These are phyloP conservation scores for Vachellia pachyceras DNA, from an alignment of 306 rosid species.

Conservation along the genomic window DNA sequence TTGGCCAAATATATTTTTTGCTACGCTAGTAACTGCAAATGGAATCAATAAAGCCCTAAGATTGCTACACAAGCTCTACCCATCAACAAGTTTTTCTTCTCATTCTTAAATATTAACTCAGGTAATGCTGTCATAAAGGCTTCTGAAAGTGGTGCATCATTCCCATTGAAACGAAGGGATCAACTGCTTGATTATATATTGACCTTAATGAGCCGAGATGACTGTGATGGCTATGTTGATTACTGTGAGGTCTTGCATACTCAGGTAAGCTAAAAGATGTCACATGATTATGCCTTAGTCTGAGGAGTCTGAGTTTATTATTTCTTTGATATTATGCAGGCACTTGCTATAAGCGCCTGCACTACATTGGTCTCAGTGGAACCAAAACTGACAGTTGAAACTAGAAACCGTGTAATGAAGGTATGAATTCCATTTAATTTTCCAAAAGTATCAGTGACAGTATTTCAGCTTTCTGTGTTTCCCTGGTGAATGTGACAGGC, in stretches of 20 bases:
- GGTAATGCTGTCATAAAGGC: conserved; percentile 97
- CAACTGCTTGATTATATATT: conserved; percentile 84
- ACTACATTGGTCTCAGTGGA: conserved; percentile 95
- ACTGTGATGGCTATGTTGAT: conserved; percentile 76
- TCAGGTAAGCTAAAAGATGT: conserved; percentile 62
- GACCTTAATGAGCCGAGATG: conserved; percentile 94
- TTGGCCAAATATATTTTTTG: neutral
- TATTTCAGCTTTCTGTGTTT: conserved; percentile 35
- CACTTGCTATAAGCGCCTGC: conserved; percentile 96
- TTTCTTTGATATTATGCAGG: conserved; percentile 53
- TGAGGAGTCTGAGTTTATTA: conserved; percentile 28
- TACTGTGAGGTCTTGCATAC: conserved; percentile 80
- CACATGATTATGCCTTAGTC: conserved; percentile 29
- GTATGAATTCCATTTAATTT: conserved; percentile 50
- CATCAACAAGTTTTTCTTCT: neutral
- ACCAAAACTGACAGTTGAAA: conserved; percentile 92
- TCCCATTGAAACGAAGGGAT: conserved; percentile 94
- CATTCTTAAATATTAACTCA: conserved; percentile 32
- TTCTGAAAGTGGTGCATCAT: conserved; percentile 85
- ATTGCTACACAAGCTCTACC: neutral
- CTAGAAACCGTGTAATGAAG: conserved; percentile 92
- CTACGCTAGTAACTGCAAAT: neutral
- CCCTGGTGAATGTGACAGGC: conserved; percentile 73
- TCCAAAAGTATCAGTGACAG: neutral
- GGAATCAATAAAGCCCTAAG: neutral